These are phyloP conservation scores for Colletotrichum phormii DNA, from an alignment of 2,329 filamentous ascomycete species.

Conservation along the genomic window DNA sequence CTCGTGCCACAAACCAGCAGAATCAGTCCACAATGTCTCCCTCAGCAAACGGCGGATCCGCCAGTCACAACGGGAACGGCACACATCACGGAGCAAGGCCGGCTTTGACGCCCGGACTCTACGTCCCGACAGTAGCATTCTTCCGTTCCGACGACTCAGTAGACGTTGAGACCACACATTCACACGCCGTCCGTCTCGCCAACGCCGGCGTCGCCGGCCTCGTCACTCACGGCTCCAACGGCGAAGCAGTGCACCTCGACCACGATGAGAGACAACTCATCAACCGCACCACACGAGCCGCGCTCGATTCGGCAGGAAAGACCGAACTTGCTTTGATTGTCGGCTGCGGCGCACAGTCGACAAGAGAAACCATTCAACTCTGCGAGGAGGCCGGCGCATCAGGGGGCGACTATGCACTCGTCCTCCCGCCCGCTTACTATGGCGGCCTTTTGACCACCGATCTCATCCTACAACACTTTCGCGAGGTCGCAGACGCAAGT, in stretches of 20 bases:
- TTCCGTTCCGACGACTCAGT: constrained; percentile 67
- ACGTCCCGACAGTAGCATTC: constrained; percentile 73
- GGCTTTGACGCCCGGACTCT: constrained; percentile 56
- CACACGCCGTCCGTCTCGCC: constrained; percentile 69
- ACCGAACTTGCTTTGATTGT: constrained; percentile 66
- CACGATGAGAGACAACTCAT: constrained; percentile 68
- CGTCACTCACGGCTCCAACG: constrained; percentile 78
- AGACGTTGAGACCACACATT: constrained; percentile 62
- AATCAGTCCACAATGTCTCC: constrained; percentile 27
- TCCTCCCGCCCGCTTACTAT: constrained; percentile 74
- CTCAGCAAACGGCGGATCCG: constrained; percentile 25
- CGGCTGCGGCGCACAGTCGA: constrained; percentile 73
- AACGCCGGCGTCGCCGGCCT: constrained; percentile 74
- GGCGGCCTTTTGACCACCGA: constrained; percentile 60
- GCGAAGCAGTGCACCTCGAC: constrained; percentile 70
- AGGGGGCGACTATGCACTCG: constrained; percentile 70
- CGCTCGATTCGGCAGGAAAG: constrained; percentile 51
- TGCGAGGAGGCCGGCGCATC: constrained; percentile 68
- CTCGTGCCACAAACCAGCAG: background rate
- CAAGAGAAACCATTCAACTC: constrained; percentile 70
- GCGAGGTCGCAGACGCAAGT: constrained; percentile 62
- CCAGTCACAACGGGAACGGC: constrained; percentile 23
- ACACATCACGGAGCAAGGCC: background rate
- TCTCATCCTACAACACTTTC: constrained; percentile 70
- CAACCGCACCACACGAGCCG: constrained; percentile 63